Evolutionary conservation across 169 alveolate species (phyloP).

Genomic region (Plasmodium knowlesi): DNA sequence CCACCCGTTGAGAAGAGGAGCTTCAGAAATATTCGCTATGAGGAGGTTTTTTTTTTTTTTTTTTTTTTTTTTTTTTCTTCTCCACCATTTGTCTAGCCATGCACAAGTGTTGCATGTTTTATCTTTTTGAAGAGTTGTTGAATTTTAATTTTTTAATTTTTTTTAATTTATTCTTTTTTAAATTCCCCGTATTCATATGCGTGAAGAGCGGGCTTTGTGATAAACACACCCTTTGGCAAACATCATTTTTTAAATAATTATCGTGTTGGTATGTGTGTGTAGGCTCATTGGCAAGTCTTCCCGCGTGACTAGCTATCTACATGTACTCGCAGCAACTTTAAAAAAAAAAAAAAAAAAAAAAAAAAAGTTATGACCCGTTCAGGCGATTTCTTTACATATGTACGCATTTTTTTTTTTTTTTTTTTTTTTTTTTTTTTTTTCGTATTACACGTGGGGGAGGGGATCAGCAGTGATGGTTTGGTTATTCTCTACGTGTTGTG

Average conservation of each 20-base stretch:
- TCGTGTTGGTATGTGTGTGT: not conserved
- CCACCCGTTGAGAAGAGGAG: not conserved
- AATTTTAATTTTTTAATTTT: too few species aligned
- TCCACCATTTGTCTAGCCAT: not conserved
- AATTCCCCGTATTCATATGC: not conserved
- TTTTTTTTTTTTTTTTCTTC: not conserved
- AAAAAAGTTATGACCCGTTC: too few species aligned
- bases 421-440: not conserved
- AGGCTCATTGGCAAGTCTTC: not conserved
- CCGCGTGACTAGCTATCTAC: not conserved
- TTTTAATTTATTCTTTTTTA: too few species aligned
- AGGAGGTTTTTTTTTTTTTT: not conserved
- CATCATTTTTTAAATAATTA: not conserved
- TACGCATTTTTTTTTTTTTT: too few species aligned
- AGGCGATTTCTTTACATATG: too few species aligned
- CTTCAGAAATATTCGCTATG: not conserved
- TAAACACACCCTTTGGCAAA: not conserved
- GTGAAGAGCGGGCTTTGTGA: not conserved
- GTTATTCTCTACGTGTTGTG: too few species aligned
- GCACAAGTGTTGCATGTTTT: not conserved
- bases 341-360: not conserved
- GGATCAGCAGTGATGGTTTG: too few species aligned
- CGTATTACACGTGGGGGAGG: not conserved
- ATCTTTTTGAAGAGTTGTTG: not conserved
- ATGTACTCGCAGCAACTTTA: not conserved